Evolutionary conservation across 768 basidiomycete species (phyloP).

Genomic region (Suillus discolor): DNA sequence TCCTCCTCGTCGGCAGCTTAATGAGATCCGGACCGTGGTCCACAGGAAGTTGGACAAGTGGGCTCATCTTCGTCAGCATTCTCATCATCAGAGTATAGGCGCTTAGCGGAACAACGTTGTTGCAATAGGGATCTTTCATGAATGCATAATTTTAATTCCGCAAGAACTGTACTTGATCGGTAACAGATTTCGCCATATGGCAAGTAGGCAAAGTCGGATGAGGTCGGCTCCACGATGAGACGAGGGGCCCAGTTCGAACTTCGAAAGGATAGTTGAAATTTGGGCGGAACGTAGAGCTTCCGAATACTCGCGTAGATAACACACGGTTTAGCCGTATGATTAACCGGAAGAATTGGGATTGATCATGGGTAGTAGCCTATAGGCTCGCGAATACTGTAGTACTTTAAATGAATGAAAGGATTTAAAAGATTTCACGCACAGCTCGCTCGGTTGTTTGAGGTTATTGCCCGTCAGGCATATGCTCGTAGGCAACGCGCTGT

Average conservation of each 20-base stretch:
- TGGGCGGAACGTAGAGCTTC: not conserved
- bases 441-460: not conserved
- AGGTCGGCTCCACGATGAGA: not conserved
- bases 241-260: not conserved
- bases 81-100: not conserved
- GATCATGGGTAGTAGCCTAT: not conserved
- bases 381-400: not conserved
- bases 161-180: not conserved
- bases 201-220: not conserved
- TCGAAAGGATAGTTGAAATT: not conserved
- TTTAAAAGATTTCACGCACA: not conserved
- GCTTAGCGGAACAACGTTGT: not conserved
- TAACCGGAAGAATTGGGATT: not conserved
- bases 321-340: not conserved
- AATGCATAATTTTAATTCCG: not conserved
- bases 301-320: not conserved
- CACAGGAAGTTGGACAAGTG: not conserved
- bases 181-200: not conserved
- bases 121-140: not conserved
- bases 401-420: not conserved
- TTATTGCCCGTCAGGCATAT: not conserved
- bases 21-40: not conserved
- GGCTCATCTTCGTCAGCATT: not conserved
- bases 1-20: not conserved
- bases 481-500: not conserved